Conservation (phyloP, 768 basidiomycete genomes). For the Hericium rajendrae region DNA sequence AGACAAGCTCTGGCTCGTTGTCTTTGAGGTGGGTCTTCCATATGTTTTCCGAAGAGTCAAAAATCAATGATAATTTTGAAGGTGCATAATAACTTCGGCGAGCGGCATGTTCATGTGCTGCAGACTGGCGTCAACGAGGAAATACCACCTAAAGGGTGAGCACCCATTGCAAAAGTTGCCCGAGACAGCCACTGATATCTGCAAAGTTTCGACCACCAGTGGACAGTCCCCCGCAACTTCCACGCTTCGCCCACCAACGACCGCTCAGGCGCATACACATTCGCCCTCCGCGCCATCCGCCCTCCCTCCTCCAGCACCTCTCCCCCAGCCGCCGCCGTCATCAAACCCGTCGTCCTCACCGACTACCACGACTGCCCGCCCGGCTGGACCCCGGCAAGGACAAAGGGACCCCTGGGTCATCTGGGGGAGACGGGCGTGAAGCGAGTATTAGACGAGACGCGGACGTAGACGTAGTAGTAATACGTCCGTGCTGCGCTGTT, state of each 20-base stretch:
- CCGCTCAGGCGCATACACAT: conserved; percentile 52
- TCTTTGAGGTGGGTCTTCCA: conserved; percentile 43
- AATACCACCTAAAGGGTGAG: conserved; percentile 23
- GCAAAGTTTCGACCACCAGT: conserved; percentile 46
- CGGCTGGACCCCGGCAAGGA: conserved; percentile 6
- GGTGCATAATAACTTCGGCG: conserved; percentile 71
- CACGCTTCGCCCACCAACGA: conserved; percentile 77
- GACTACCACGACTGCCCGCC: conserved; percentile 2
- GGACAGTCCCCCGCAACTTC: conserved; percentile 59
- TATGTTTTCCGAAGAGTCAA: too few species aligned
- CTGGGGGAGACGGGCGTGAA: too few species aligned
- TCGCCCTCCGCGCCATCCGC: conserved; percentile 42
- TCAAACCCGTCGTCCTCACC: conserved; percentile 26
- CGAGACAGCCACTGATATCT: too few species aligned
- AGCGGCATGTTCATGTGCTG: conserved; percentile 53
- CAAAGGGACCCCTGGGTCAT: too few species aligned
- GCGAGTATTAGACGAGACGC: too few species aligned
- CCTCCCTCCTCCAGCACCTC: conserved; percentile 11
- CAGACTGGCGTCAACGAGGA: conserved; percentile 39
- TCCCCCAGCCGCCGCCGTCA: conserved; percentile 19
- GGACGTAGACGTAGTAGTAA: too few species aligned
- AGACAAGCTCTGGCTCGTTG: conserved; percentile 27
- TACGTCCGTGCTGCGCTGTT: too few species aligned
- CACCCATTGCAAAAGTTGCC: background rate
- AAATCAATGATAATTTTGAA: conserved; percentile 13